Base-by-base conservation (phyloP, 2,329 filamentous ascomycete genomes). In the Nemania serpens region DNA sequence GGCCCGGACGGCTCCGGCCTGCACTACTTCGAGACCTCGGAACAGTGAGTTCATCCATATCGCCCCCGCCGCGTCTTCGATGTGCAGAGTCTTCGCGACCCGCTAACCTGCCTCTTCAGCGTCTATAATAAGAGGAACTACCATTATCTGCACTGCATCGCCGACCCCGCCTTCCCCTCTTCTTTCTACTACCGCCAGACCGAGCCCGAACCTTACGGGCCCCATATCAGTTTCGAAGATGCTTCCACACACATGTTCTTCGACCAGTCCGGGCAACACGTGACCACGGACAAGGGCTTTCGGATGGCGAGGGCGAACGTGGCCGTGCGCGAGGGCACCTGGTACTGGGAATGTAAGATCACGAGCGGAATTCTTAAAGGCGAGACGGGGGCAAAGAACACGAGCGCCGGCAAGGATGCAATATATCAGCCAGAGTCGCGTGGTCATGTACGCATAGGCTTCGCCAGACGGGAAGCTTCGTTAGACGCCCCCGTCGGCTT, bases 331-430 rank as follows among this genome's bases (percentile, higher is more conserved):
- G 91, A 98, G 75, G 95, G 95, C 0, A 86, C 91, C 34, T 92
- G 91, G 81, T 99, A 96, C 75, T 99, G 93, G 82, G 95, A 99
- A 77, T 93, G 94, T 75, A 93, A 91, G 71, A 87, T 99, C 55
- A 88, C 93, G 10, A 87, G 88, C 66, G 95, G 95, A 37, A 62
- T 66, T 20, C 22, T 66, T 29, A 59, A 55, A n/a, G 18, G 39
- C 15, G 49, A 55, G 0, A 15, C 34, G 2, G 49, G 18, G 9
- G 15, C 41, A 1, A 87, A 91, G 43, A 79, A 85, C 2, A 75
- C 76, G 51, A 76, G 76, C 13, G 12, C 37, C 12, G 25, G 49
- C 47, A 75, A 78, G 10, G 73, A 75, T 2, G 79, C 80, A 5
- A 74, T 75, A 36, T 58, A 61, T 17, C 81, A 79, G 47, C 73